Evolutionary conservation across 2,329 filamentous ascomycete genomes (phyloP).

Genomic region (Tricladium varicosporioides): DNA sequence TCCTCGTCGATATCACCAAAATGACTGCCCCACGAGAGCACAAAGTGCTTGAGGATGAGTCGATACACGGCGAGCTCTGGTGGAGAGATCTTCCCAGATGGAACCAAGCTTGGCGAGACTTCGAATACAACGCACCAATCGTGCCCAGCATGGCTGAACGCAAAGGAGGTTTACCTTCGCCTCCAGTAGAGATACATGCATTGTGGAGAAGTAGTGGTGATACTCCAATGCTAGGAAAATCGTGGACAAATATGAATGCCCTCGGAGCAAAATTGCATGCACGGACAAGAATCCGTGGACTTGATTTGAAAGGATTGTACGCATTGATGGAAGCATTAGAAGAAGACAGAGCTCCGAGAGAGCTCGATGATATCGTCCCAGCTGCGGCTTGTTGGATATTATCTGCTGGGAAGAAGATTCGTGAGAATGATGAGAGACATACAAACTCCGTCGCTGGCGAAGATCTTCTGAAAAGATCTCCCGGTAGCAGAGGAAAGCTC

Average conservation of each 20-base stretch:
- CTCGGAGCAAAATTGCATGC: constrained; percentile 5
- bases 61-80: background rate
- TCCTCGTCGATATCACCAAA: constrained; percentile 2
- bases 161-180: background rate
- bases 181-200: background rate
- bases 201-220: constrained; percentile 1
- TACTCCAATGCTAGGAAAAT: background rate
- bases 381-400: constrained; percentile 9
- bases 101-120: constrained; percentile 1
- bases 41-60: background rate
- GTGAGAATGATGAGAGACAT: background rate
- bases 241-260: constrained; percentile 7
- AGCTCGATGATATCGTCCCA: constrained; percentile 2
- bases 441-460: background rate
- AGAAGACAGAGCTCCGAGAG: background rate
- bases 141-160: background rate
- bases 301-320: constrained; percentile 1
- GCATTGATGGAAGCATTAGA: constrained; percentile 4
- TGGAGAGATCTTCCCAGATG: constrained; percentile 4
- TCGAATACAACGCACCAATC: constrained; percentile 2
- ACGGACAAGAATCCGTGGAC: background rate
- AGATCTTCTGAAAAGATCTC: background rate
- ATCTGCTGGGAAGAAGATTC: constrained; percentile 2
- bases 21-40: background rate
- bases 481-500: constrained; percentile 1